Evolutionary conservation across 768 basidiomycete species (phyloP), one percentile per base, ranked within the genome.

Genomic region (Tylopilus sp.): DNA sequence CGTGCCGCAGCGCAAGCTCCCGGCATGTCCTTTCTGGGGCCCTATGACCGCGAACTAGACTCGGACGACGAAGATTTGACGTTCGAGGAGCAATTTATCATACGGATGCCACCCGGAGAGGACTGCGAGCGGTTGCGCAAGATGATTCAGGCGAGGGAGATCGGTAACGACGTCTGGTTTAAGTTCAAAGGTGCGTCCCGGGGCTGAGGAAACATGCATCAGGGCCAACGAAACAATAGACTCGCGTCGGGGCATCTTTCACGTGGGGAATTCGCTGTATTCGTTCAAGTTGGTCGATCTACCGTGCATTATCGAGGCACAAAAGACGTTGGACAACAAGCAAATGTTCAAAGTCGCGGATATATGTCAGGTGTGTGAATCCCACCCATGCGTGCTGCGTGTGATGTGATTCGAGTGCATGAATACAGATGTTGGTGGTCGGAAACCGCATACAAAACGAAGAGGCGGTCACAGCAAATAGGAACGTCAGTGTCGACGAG

Each of bases 281-380:
- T 83, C 90, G 26, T 84, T 96, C 21, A 98, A 98, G 71, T 81
- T 99, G 22, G 97, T 98, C 53, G 97, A 99, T 70, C 75, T 99
- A 41, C 97, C 97, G 2, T 91, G 90, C 70, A 83, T 99, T 47
- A 78, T 95, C 57, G 97, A 99, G 66, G 83, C 91, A 13, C 95
- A 98, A 71, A 98, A 98, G 77, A 93, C 96, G 2, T 71, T 96
- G 45, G 97, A 98, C 71, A 89, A 86, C 68, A 93, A 95, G 68
- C 93, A 97, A 65, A 88, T 97, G 84, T 97, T 98, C 78, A 99
- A 99, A 71, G 91, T 95, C 7, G 95, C 94, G 34, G 97, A 99
- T 68, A 96, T 99, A 73, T 96, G 91, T 74, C 95, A 97, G 83
- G 92, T 93, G 61, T 61, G 62, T 57, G 38, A 30, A 42, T 46